Conservation (phyloP, 768 basidiomycete genomes). For the Amylocystis lapponica region DNA sequence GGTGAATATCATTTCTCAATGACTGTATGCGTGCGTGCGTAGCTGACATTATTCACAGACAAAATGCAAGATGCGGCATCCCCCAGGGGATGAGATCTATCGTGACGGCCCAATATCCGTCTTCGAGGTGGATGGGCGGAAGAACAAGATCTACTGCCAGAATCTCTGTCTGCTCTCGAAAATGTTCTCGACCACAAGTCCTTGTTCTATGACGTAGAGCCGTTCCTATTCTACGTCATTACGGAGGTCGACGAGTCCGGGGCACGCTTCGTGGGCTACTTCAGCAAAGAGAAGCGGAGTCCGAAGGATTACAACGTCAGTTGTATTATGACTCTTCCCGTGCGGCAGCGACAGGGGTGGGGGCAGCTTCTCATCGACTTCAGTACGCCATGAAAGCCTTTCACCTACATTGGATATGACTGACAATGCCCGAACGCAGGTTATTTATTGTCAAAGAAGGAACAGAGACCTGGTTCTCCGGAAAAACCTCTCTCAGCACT, state of each 20-base stretch:
- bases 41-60: slow-evolving; percentile 40
- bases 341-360: slow-evolving; percentile 93
- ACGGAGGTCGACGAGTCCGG: slow-evolving; percentile 87
- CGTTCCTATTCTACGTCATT: slow-evolving; percentile 98
- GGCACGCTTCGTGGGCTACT: slow-evolving; percentile 95
- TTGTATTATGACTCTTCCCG: slow-evolving; percentile 98
- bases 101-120: slow-evolving; percentile 83
- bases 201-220: slow-evolving; percentile 98
- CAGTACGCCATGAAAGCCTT: too few relatives aligned
- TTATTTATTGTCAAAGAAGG: slow-evolving; percentile 94
- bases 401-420: not conserved
- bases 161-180: slow-evolving; percentile 96
- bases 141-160: slow-evolving; percentile 99
- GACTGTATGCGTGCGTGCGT: not conserved
- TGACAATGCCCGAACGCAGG: slow-evolving; percentile 41
- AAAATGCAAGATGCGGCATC: slow-evolving; percentile 93
- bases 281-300: slow-evolving; percentile 97
- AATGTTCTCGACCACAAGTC: slow-evolving; percentile 99
- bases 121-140: slow-evolving; percentile 96
- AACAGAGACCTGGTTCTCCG: slow-evolving; percentile 83
- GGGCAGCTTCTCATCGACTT: slow-evolving; percentile 97
- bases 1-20: slow-evolving; percentile 43
- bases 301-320: slow-evolving; percentile 96
- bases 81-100: slow-evolving; percentile 98
- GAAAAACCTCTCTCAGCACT: slow-evolving; percentile 94